phyloP scores from a whole-genome alignment of 1,284 basidiomycete genomes.

The Heterobasidion annosum region DNA sequence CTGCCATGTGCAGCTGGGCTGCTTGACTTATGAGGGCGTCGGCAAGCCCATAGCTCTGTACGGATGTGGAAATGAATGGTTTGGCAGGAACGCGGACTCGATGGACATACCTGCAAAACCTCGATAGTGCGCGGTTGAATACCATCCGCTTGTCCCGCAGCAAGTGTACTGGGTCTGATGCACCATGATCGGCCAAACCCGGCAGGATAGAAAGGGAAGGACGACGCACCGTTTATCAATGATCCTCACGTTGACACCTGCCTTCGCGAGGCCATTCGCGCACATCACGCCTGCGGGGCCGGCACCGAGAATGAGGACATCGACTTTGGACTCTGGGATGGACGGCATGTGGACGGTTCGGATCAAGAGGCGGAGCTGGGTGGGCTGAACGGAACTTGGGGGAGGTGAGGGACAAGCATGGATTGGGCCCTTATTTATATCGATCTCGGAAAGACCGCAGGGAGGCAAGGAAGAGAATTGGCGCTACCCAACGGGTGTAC shows the following conservation, averaged over 20 bases:
- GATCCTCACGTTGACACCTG: constrained; percentile 54
- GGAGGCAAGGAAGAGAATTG: not conserved
- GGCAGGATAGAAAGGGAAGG: not conserved
- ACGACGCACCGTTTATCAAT: constrained; percentile 53
- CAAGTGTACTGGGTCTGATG: constrained; percentile 42
- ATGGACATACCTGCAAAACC: constrained; percentile 49
- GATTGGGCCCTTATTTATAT: not conserved
- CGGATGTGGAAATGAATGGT: not conserved
- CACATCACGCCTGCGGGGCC: constrained; percentile 57
- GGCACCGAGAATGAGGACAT: constrained; percentile 48
- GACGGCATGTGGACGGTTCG: constrained; percentile 7
- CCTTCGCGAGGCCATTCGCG: constrained; percentile 50
- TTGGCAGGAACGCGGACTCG: not conserved
- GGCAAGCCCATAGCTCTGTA: constrained; percentile 65
- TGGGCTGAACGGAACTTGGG: not conserved
- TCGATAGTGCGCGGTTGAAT: constrained; percentile 74
- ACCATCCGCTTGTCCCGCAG: constrained; percentile 71
- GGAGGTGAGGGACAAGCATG: not conserved
- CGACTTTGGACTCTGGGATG: constrained; percentile 29
- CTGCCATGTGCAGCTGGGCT: constrained; percentile 60
- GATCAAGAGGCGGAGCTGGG: constrained; percentile 6
- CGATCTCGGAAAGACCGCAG: not conserved
- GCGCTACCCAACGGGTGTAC: not conserved
- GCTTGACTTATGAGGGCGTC: constrained; percentile 55
- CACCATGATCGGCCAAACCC: not conserved